Conservation (phyloP, 139 green algal species). For the Diplosphaera chodatii region DNA sequence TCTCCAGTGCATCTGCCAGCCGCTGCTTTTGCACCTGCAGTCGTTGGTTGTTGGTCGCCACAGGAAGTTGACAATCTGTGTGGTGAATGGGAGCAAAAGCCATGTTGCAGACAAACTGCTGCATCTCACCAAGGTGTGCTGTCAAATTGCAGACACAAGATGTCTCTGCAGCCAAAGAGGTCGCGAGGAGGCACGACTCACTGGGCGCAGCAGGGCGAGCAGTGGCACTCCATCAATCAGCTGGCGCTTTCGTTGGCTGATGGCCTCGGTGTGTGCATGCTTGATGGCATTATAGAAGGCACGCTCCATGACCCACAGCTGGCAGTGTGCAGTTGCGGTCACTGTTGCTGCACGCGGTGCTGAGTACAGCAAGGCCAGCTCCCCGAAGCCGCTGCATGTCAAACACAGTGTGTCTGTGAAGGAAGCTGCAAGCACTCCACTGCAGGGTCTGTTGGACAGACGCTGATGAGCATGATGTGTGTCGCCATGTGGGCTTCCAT, state of each 20-base stretch:
- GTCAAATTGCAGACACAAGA: too few relatives aligned
- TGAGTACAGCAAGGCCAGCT: slow-evolving; percentile 90
- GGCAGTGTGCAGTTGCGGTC: slow-evolving; percentile 45
- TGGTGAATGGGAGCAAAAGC: too few relatives aligned
- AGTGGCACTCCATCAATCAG: slow-evolving; percentile 59
- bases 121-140: too few relatives aligned
- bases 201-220: slow-evolving; percentile 54
- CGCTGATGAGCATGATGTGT: too few relatives aligned
- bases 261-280: slow-evolving; percentile 51
- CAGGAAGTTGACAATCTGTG: too few relatives aligned
- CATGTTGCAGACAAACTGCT: too few relatives aligned
- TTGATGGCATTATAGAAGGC: slow-evolving; percentile 76
- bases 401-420: neutral
- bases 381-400: slow-evolving; percentile 69
- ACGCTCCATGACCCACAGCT: slow-evolving; percentile 78
- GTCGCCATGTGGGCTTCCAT: too few relatives aligned
- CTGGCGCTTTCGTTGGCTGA: slow-evolving; percentile 43
- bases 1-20: slow-evolving; percentile 72
- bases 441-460: too few relatives aligned
- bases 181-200: too few relatives aligned
- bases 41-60: too few relatives aligned
- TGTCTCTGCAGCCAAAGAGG: too few relatives aligned
- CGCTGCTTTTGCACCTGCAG: slow-evolving; percentile 56
- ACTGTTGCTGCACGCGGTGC: slow-evolving; percentile 84
- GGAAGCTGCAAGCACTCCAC: too few relatives aligned